phyloP scores from a whole-genome alignment of 257 asterid genomes.

The Linderniella brevidens region DNA sequence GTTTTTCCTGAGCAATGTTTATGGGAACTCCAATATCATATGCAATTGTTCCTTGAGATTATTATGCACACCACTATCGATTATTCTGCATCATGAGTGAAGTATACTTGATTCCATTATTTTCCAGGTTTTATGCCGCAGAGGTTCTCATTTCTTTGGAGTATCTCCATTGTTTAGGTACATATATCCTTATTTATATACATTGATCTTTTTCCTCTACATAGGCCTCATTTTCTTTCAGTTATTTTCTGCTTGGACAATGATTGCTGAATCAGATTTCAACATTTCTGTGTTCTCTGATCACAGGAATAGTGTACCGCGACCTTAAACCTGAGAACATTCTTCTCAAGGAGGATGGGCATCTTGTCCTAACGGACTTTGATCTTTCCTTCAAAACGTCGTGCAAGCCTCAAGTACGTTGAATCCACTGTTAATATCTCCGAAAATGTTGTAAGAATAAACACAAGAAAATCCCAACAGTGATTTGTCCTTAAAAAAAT shows the following conservation, averaged over 20 bases:
- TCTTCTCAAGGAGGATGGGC: slow-evolving; percentile 82
- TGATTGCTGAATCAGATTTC: no score
- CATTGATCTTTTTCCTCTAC: no score
- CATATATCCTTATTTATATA: background rate
- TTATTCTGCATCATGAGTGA: no score
- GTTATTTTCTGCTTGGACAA: no score
- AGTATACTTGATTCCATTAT: background rate
- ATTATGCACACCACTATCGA: no score
- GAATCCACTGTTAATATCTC: slow-evolving; percentile 6
- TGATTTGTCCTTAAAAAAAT: no score
- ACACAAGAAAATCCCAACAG: background rate
- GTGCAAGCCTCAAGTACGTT: slow-evolving; percentile 76
- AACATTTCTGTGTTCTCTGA: slow-evolving; percentile 8
- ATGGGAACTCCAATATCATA: no score
- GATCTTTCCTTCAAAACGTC: slow-evolving; percentile 78
- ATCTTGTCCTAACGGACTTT: slow-evolving; percentile 63
- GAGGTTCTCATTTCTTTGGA: slow-evolving; percentile 88
- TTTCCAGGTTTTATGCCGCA: slow-evolving; percentile 84
- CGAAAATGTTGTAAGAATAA: background rate
- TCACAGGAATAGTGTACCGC: slow-evolving; percentile 82
- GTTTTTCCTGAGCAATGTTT: no score
- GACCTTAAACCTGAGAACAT: slow-evolving; percentile 93
- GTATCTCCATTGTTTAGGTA: slow-evolving; percentile 97
- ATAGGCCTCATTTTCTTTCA: no score
- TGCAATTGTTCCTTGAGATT: no score